Base-by-base conservation (phyloP, 768 basidiomycete genomes). In the Leccinum subgranulosum region DNA sequence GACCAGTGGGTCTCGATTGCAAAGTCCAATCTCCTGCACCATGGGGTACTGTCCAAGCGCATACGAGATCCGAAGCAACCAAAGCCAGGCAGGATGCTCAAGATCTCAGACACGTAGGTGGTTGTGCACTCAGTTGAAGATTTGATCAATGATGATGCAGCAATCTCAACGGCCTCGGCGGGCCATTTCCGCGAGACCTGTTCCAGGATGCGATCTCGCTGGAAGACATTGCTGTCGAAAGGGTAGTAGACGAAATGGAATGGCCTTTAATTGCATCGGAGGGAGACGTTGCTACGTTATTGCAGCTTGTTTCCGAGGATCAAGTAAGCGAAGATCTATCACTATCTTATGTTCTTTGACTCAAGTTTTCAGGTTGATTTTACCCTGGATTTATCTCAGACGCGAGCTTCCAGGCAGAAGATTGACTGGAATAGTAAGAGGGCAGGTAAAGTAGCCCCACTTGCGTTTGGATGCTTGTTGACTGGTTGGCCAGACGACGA, bases 361-460 rank as follows among this genome's bases (percentile, higher is more conserved):
- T 21, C n/a, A 10, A 47, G 15, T 4, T 53, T 39, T 17, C 33
- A 93, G 92, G 80, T 91, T 23, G 83, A 88, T 49, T 86, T 94
- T 63, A 77, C 77, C 33, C 73, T 94, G 31, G 90, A 95, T 63
- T 82, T 85, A 1, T 75, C 81, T 11, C 78, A 82, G 51, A 76
- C 86, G 12, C 83, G 80, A 60, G 74, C 76, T 6, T 80, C 84
- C 39, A 81, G 86, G 7, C 69, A 76, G 25, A 74, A 70, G 11
- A 74, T 89, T 34, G 90, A 92, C 65, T 92, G 88, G 83, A 92
- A 92, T 63, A 96, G 91, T 71, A 92, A 92, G 75, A 91, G 92
- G 79, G 87, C 88, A 61, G 90, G 92, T 89, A 60, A 55, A 78
- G 29, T 21, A 10, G 29, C 36, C 36, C 54, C 36, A 52, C 14